Percentiles rank a stretch among this genome's conserved stretches.
Conservation (phyloP, 139 green algal genomes). For the Chlamydomonas sp. region DNA sequence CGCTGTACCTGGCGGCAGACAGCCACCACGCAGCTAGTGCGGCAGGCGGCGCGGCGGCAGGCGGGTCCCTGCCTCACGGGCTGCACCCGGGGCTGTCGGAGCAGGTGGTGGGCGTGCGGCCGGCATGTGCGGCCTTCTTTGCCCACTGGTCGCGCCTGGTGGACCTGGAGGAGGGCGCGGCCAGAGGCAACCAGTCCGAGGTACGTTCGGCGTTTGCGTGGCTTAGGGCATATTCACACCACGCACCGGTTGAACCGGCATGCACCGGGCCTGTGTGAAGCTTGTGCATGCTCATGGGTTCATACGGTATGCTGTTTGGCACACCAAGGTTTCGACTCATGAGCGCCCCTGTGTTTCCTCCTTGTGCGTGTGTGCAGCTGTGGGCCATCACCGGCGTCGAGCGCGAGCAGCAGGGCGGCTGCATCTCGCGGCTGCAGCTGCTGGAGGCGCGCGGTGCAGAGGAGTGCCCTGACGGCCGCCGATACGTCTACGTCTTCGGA, state of each 20-base stretch:
- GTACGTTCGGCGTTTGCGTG: neutral
- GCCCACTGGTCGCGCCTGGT: slow-evolving; percentile 75
- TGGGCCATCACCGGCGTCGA: slow-evolving; percentile 71
- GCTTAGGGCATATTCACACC: neutral
- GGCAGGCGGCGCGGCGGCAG: slow-evolving; percentile 19
- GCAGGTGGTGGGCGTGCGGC: slow-evolving; percentile 1
- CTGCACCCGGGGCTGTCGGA: slow-evolving; percentile 1
- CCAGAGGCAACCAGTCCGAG: slow-evolving; percentile 41
- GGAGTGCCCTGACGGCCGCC: neutral
- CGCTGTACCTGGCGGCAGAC: slow-evolving; percentile 66
- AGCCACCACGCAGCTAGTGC: slow-evolving; percentile 45
- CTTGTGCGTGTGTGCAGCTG: slow-evolving; percentile 25
- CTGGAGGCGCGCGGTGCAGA: neutral
- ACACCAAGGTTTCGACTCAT: too few relatives aligned
- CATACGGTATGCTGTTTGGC: too few relatives aligned
- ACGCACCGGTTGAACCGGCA: too few relatives aligned
- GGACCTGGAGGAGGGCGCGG: slow-evolving; percentile 73
- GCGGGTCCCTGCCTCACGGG: neutral
- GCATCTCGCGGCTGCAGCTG: slow-evolving; percentile 54
- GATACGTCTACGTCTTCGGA: slow-evolving; percentile 46
- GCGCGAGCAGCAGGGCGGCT: slow-evolving; percentile 67
- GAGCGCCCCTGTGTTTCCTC: neutral
- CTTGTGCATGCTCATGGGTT: too few relatives aligned
- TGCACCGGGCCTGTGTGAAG: too few relatives aligned
- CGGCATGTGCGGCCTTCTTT: slow-evolving; percentile 65